phyloP scores from a whole-genome alignment of 345 rosid species.

The Salix viminalis region DNA sequence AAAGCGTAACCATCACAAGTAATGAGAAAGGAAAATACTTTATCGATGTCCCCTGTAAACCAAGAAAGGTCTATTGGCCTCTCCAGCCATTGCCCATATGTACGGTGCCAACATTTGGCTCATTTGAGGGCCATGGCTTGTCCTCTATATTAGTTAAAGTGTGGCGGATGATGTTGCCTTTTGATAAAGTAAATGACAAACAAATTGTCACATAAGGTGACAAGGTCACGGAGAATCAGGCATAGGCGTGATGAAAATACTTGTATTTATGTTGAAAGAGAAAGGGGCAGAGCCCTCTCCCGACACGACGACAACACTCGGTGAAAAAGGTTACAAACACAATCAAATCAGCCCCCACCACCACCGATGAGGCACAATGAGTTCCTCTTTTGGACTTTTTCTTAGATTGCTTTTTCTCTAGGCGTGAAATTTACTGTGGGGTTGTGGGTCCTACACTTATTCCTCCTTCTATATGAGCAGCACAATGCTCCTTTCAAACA shows the following conservation, averaged over 20 bases:
- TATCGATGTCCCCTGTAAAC: conserved; percentile 23
- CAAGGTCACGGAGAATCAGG: conserved; percentile 65
- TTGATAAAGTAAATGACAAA: conserved; percentile 20
- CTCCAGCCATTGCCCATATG: conserved; percentile 3
- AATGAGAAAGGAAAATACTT: conserved; percentile 1
- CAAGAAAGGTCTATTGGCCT: conserved; percentile 18
- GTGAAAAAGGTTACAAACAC: conserved; percentile 43
- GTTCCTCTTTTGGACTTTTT: conserved; percentile 59
- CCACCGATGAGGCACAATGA: conserved; percentile 55
- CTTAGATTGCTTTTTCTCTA: conserved; percentile 40
- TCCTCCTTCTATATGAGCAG: neutral
- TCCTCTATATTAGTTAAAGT: conserved; percentile 17
- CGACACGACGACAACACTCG: conserved; percentile 48
- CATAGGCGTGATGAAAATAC: conserved; percentile 42
- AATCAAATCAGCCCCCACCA: conserved; percentile 56
- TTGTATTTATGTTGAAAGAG: neutral
- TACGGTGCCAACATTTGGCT: conserved; percentile 16
- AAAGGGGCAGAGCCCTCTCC: conserved; percentile 18
- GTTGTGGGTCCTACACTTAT: conserved; percentile 32
- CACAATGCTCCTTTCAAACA: neutral
- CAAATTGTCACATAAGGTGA: conserved; percentile 34
- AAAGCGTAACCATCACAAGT: conserved; percentile 7
- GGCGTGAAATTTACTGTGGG: conserved; percentile 62
- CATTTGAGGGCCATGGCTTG: conserved; percentile 24
- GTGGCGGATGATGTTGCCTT: conserved; percentile 15